Base-by-base conservation (phyloP, 2,329 filamentous ascomycete species). In the Pyricularia sp. region DNA sequence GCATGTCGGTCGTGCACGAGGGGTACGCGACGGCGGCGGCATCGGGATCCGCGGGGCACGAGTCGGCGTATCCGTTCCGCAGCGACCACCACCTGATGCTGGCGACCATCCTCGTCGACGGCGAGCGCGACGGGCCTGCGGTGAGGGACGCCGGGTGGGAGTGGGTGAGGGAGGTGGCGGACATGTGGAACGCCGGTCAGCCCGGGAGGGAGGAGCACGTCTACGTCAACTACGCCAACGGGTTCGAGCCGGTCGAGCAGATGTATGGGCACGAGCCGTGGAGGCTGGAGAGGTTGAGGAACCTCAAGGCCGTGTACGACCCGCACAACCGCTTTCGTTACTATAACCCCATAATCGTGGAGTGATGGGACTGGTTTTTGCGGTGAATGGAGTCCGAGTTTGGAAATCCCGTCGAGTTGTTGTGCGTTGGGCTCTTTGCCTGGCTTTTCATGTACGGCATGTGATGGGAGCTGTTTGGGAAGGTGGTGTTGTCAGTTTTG, bases 151-250 rank as follows among this genome's bases (percentile, higher is more conserved):
- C 35, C 35, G 65, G 62, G 4, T 61, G 59, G 9, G 63, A 64
- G 16, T 66, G 62, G 55, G 65, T 62, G 9, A 6, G 53, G n/a
- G 55, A 64, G 31, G 63, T 61, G 2, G 30, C 33, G 1, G 65
- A 65, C 19, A 30, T 65, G 33, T 66, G 65, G 62, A 59, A 59
- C n/a, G 55, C 10, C 72, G 55, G 65, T 70, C 13, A 77, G 75
- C 4, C 65, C 71, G 31, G 65, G 69, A 1, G 68, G 73, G 33
- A 59, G n/a, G 13, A 13, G 62, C 72, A 76, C 65, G 70, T 74
- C 0, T 82, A 83, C 65, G 75, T 82, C 63, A 84, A 84, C 70
- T 84, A 83, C 67, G 81, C 80, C 0, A 75, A 75, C 62, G 81
- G 81, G 1, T 73, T 78, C 10, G 81, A 84, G 72, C 69, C 70